Evolutionary conservation across 129 eudicot species (phyloP).

Genomic region (Artemisia annua): DNA sequence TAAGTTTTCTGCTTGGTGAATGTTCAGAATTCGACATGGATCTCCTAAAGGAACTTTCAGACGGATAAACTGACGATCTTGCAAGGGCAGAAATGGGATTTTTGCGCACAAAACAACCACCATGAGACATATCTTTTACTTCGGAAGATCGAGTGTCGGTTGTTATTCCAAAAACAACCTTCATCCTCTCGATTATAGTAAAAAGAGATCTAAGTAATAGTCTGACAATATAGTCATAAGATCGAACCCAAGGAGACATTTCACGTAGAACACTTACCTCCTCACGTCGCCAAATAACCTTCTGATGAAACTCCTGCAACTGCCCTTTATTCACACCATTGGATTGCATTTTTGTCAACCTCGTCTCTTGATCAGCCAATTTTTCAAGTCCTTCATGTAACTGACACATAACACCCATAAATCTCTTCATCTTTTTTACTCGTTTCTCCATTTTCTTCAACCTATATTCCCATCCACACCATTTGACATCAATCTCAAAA

Average conservation of each 20-base stretch:
- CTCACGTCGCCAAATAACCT: constrained; percentile 87
- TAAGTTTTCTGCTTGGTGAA: not conserved
- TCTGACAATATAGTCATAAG: constrained; percentile 69
- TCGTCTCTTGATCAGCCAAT: constrained; percentile 68
- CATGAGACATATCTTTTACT: constrained; percentile 15
- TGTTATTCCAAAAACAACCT: constrained; percentile 45
- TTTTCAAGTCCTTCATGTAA: constrained; percentile 63
- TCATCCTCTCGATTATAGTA: constrained; percentile 67
- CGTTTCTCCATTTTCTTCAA: constrained; percentile 88
- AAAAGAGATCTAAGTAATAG: constrained; percentile 72
- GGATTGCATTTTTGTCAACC: constrained; percentile 58
- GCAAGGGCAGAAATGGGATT: constrained; percentile 49
- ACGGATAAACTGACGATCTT: constrained; percentile 51
- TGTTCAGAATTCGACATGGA: constrained; percentile 56
- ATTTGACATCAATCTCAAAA: constrained; percentile 40
- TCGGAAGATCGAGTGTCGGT: constrained; percentile 20
- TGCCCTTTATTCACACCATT: constrained; percentile 56
- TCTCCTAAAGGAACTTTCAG: constrained; percentile 53
- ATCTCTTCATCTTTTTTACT: constrained; percentile 72
- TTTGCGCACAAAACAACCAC: constrained; percentile 42
- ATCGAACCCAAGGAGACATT: constrained; percentile 85
- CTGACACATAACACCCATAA: constrained; percentile 59
- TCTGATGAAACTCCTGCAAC: constrained; percentile 70
- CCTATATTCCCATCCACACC: constrained; percentile 76
- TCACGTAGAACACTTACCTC: constrained; percentile 65